Conservation (phyloP, 2,329 filamentous ascomycete genomes). For the Rhytidhysteron rufulum region DNA sequence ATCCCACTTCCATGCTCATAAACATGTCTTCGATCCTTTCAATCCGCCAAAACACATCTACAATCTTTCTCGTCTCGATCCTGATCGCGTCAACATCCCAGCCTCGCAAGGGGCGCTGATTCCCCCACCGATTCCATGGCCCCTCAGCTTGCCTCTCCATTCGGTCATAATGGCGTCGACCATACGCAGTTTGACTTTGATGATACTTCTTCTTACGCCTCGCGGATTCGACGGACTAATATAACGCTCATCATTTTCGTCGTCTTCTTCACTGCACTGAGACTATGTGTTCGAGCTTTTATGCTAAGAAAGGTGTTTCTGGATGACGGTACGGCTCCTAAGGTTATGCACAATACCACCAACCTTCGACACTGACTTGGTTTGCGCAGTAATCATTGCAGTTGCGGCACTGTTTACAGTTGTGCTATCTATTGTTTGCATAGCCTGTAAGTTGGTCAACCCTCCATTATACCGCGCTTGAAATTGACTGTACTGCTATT, state of each 20-base stretch:
- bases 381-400: conserved; percentile 18
- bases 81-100: no score
- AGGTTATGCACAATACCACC: neutral
- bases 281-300: conserved; percentile 17
- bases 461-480: neutral
- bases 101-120: no score
- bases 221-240: conserved; percentile 11
- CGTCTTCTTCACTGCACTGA: conserved; percentile 14
- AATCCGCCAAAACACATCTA: no score
- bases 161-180: neutral
- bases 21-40: no score
- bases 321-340: conserved; percentile 18
- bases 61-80: no score
- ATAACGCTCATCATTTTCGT: conserved; percentile 19
- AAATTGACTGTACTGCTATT: conserved; percentile 4
- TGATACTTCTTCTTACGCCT: conserved; percentile 15
- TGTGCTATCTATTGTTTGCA: conserved; percentile 16
- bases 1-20: no score
- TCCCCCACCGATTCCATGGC: no score
- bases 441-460: conserved; percentile 17
- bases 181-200: conserved; percentile 19
- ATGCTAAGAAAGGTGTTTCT: conserved; percentile 19
- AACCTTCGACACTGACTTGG: neutral
- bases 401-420: conserved; percentile 21
- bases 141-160: no score